Conservation (phyloP, 768 basidiomycete species). For the Brasilioporus rufonigricans region DNA sequence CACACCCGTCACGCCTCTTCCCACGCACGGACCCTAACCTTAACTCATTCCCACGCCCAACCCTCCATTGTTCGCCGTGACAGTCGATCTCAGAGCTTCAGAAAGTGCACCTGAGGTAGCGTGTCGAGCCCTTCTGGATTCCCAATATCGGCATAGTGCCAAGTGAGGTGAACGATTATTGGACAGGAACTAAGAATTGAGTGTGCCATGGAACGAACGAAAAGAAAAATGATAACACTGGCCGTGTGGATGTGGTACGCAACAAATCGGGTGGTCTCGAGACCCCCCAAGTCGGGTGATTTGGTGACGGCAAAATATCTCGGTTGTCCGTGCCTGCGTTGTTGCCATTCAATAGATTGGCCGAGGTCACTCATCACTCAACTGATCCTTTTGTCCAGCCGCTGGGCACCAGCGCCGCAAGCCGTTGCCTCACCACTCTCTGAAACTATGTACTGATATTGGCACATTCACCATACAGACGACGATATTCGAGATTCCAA, state of each 20-base stretch:
- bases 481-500: too few species aligned
- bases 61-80: conserved; percentile 18
- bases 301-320: conserved; percentile 10
- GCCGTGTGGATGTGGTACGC: background rate
- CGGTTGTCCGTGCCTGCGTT: conserved; percentile 4
- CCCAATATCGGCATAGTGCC: background rate
- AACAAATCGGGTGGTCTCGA: conserved; percentile 21
- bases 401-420: too few species aligned
- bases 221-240: background rate
- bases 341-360: background rate
- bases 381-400: background rate
- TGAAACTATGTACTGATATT: background rate
- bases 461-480: too few species aligned
- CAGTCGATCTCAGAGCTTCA: conserved; percentile 1
- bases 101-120: background rate
- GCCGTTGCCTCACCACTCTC: too few species aligned
- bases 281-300: conserved; percentile 24
- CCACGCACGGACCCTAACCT: conserved; percentile 49
- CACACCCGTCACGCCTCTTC: conserved; percentile 32
- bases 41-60: conserved; percentile 33
- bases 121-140: background rate
- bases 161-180: background rate
- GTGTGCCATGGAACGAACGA: background rate
- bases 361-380: background rate
- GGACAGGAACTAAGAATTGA: background rate